Conservation (phyloP, 805 yeast genomes). For the Sugiyamaella americana region DNA sequence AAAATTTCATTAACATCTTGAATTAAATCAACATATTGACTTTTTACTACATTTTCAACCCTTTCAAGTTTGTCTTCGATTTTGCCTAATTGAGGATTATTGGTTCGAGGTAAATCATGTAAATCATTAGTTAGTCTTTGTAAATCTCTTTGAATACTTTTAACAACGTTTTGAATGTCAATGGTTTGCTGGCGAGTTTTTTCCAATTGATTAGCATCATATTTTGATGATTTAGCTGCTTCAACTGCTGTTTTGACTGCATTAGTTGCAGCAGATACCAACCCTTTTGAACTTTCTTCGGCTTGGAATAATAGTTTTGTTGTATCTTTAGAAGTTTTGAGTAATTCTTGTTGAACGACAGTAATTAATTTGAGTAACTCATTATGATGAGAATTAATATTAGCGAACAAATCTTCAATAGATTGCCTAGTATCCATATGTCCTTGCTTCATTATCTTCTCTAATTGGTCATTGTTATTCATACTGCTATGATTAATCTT, state of each 20-base stretch:
- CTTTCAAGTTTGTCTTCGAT: background rate
- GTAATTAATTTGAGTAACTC: background rate
- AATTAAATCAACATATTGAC: background rate
- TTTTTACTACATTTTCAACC: background rate
- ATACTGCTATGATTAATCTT: background rate
- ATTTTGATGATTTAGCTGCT: background rate
- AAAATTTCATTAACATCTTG: background rate
- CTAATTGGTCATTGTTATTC: constrained; percentile 1
- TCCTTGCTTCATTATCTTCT: too few species aligned
- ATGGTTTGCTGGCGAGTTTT: background rate
- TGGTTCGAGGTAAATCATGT: background rate
- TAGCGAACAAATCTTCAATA: background rate
- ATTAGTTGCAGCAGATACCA: background rate
- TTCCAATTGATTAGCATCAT: background rate
- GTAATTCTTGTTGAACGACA: background rate
- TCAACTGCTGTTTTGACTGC: background rate
- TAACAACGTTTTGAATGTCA: background rate
- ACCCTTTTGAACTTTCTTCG: background rate
- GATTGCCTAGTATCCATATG: too few species aligned
- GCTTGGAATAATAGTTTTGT: background rate
- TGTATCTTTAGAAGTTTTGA: background rate
- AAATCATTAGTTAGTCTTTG: background rate
- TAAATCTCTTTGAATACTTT: too few species aligned
- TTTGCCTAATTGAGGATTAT: too few species aligned
- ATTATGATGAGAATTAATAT: background rate